Conservation (phyloP, 257 asterid genomes). For the Gentiana straminea region DNA sequence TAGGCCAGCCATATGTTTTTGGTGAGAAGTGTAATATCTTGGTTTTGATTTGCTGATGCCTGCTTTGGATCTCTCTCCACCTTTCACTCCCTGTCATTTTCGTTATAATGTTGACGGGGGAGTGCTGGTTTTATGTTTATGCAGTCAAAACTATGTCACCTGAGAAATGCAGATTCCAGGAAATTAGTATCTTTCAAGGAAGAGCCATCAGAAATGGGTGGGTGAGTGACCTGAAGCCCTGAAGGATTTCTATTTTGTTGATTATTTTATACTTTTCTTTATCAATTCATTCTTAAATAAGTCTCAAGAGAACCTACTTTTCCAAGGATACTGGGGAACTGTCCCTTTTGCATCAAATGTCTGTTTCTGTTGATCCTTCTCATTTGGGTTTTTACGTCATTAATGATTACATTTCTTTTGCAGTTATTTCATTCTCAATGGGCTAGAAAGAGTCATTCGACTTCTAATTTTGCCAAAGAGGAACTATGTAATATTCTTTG, state of each 20-base stretch:
- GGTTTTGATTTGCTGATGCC: too few relatives aligned
- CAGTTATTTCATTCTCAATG: constrained; percentile 92
- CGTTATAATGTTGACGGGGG: too few relatives aligned
- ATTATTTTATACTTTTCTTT: too few relatives aligned
- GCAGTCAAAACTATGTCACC: constrained; percentile 79
- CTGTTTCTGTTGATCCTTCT: not conserved
- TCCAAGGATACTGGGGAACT: too few relatives aligned
- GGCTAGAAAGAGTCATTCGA: constrained; percentile 88
- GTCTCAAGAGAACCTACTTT: too few relatives aligned
- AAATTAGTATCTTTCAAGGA: constrained; percentile 50
- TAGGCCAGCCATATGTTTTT: too few relatives aligned
- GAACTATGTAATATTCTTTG: constrained; percentile 53
- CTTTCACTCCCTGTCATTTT: too few relatives aligned
- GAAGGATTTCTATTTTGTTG: too few relatives aligned
- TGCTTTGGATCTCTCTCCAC: too few relatives aligned
- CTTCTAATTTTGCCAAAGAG: constrained; percentile 76
- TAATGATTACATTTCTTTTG: constrained; percentile 6
- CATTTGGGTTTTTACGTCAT: not conserved
- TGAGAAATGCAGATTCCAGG: constrained; percentile 44
- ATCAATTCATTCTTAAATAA: too few relatives aligned
- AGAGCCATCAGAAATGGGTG: constrained; percentile 99
- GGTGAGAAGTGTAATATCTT: too few relatives aligned
- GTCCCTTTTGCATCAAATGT: too few relatives aligned
- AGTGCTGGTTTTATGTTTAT: constrained; percentile 10
- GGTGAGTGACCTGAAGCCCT: constrained; percentile 38